phyloP scores from a whole-genome alignment of 2,329 filamentous ascomycete species.

The Geosmithia morbida region DNA sequence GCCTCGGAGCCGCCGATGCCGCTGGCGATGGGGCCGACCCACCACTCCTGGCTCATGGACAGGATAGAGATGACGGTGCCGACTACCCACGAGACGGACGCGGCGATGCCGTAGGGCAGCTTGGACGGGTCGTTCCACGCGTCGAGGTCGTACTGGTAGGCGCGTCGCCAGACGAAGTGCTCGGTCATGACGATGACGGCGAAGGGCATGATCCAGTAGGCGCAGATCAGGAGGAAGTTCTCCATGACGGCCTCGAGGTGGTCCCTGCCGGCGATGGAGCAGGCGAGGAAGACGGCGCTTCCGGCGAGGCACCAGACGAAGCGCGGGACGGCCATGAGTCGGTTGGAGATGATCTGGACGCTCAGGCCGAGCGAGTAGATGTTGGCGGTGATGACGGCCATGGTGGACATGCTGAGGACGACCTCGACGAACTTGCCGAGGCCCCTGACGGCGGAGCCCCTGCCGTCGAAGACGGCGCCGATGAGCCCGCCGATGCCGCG shows the following conservation, averaged over 20 bases:
- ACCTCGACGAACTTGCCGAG: conserved; percentile 63
- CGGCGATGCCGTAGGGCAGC: conserved; percentile 50
- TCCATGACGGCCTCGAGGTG: conserved; percentile 50
- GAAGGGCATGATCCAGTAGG: conserved; percentile 66
- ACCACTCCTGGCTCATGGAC: conserved; percentile 2
- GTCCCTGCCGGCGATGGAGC: conserved; percentile 54
- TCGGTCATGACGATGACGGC: conserved; percentile 50
- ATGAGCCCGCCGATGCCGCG: conserved; percentile 50
- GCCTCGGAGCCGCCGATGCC: not conserved
- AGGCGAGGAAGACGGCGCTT: conserved; percentile 49
- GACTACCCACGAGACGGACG: conserved; percentile 41
- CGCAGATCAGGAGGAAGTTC: conserved; percentile 56
- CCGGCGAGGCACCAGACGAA: conserved; percentile 52
- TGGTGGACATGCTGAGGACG: conserved; percentile 49
- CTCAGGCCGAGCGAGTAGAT: conserved; percentile 58
- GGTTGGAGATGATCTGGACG: conserved; percentile 27
- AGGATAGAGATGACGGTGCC: conserved; percentile 1
- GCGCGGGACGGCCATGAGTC: conserved; percentile 42
- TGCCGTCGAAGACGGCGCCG: conserved; percentile 42
- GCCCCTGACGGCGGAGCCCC: conserved; percentile 21
- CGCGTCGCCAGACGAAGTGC: conserved; percentile 53
- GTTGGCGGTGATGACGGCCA: conserved; percentile 59
- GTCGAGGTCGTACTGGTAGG: conserved; percentile 46
- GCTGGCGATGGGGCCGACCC: conserved; percentile 1
- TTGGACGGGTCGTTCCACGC: conserved; percentile 40